These are phyloP conservation scores for Penicillium sp. DNA, from an alignment of 2,329 filamentous ascomycete species.

Conservation along the genomic window DNA sequence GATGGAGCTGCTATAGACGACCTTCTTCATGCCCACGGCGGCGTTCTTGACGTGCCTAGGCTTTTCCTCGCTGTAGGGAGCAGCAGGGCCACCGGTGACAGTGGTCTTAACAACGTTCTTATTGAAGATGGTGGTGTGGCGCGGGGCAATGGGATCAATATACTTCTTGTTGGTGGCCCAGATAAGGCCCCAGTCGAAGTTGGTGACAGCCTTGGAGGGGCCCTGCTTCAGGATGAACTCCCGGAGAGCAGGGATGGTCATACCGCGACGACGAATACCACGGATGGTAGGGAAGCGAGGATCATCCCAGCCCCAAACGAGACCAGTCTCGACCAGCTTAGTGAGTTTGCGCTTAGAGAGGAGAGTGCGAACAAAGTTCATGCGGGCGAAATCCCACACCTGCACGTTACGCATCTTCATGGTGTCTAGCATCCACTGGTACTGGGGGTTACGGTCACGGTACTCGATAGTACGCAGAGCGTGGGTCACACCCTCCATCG, in stretches of 20 bases:
- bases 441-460: slow-evolving; percentile 51
- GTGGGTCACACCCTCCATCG: slow-evolving; percentile 62
- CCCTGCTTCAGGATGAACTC: slow-evolving; percentile 52
- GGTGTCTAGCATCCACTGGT: slow-evolving; percentile 50
- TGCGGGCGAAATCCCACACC: slow-evolving; percentile 53
- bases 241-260: slow-evolving; percentile 48
- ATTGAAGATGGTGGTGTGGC: slow-evolving; percentile 69
- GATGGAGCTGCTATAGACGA: slow-evolving; percentile 71
- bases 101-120: slow-evolving; percentile 69
- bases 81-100: slow-evolving; percentile 63
- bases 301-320: slow-evolving; percentile 52
- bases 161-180: slow-evolving; percentile 70
- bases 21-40: slow-evolving; percentile 79
- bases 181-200: slow-evolving; percentile 50
- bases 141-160: slow-evolving; percentile 72
- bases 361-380: slow-evolving; percentile 51
- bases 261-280: slow-evolving; percentile 49
- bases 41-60: slow-evolving; percentile 89
- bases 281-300: slow-evolving; percentile 51
- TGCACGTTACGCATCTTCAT: slow-evolving; percentile 46
- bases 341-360: slow-evolving; percentile 53
- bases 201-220: slow-evolving; percentile 48
- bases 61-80: slow-evolving; percentile 67
- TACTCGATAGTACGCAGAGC: slow-evolving; percentile 63
- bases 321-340: slow-evolving; percentile 47